These are phyloP conservation scores for Phialophora expanda DNA, from an alignment of 2,329 filamentous ascomycete genomes.

Conservation along the genomic window DNA sequence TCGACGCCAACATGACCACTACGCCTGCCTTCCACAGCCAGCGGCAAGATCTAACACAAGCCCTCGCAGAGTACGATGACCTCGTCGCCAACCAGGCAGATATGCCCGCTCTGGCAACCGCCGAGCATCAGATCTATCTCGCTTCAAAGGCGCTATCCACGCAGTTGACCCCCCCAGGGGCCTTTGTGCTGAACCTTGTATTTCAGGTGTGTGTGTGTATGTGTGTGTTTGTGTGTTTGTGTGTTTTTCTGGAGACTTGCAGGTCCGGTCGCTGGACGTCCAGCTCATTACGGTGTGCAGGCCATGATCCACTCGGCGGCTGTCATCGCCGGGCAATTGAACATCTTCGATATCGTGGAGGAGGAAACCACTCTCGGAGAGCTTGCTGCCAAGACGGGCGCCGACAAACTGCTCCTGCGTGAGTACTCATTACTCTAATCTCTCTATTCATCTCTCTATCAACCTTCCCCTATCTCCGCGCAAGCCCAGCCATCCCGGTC, in stretches of 20 bases:
- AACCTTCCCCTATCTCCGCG: neutral
- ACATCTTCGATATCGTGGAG: conserved; percentile 7
- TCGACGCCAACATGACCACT: neutral
- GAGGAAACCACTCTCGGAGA: conserved; percentile 4
- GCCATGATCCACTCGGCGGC: conserved; percentile 5
- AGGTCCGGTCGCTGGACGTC: neutral
- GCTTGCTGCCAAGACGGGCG: conserved; percentile 2
- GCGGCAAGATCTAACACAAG: neutral
- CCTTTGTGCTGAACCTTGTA: conserved; percentile 1
- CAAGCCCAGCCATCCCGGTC: neutral
- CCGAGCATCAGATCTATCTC: conserved; percentile 3
- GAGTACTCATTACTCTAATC: neutral
- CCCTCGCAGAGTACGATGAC: neutral
- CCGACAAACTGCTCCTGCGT: conserved; percentile 3
- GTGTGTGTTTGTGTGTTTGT: neutral
- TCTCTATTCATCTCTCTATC: neutral
- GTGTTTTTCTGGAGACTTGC: no score
- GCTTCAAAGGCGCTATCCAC: neutral
- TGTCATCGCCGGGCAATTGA: neutral
- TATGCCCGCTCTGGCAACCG: neutral
- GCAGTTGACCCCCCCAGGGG: conserved; percentile 2
- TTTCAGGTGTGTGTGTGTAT: neutral
- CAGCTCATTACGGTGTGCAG: neutral
- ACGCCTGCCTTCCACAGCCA: neutral
- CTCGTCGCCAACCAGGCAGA: neutral